These are phyloP conservation scores for Rubroboletus pulcherrimus DNA, from an alignment of 768 basidiomycete species.

Conservation along the genomic window DNA sequence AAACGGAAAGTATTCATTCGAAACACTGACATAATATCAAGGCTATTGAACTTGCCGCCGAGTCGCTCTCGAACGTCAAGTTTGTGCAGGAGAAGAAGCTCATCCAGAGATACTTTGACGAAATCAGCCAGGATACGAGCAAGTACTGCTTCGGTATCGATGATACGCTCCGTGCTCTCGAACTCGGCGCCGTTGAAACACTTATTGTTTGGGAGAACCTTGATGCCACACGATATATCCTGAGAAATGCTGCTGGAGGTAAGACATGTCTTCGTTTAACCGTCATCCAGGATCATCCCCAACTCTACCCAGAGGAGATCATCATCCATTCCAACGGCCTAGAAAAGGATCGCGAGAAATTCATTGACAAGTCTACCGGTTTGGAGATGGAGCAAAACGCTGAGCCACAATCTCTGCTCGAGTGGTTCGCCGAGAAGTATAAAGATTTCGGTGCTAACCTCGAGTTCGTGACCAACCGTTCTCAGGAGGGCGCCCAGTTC, in stretches of 20 bases:
- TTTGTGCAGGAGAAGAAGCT: conserved; percentile 99
- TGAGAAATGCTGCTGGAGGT: conserved; percentile 93
- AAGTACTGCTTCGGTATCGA: conserved; percentile 98
- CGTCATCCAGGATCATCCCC: not conserved
- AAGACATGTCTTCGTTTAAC: conserved; percentile 13
- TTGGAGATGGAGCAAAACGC: conserved; percentile 88
- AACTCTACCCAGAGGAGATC: conserved; percentile 61
- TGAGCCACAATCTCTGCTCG: conserved; percentile 85
- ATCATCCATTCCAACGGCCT: conserved; percentile 79
- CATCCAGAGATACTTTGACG: conserved; percentile 98
- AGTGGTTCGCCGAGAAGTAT: conserved; percentile 99
- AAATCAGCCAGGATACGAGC: conserved; percentile 95
- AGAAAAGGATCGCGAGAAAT: conserved; percentile 92
- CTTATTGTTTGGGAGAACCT: conserved; percentile 98
- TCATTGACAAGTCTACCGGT: conserved; percentile 91
- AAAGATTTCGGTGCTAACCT: conserved; percentile 95
- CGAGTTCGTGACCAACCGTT: conserved; percentile 94
- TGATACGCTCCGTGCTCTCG: conserved; percentile 93
- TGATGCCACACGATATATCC: conserved; percentile 80
- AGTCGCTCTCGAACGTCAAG: conserved; percentile 96
- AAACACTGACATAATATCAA: conserved; percentile 25
- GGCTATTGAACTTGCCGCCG: conserved; percentile 96
- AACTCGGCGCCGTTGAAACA: conserved; percentile 95
- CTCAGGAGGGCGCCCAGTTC: conserved; percentile 97
- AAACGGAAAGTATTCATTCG: not conserved